Evolutionary conservation across 371 early-diverging fungal genomes (phyloP), one percentile per base, ranked within the genome.

Genomic region (Aphelidium insulamus): DNA sequence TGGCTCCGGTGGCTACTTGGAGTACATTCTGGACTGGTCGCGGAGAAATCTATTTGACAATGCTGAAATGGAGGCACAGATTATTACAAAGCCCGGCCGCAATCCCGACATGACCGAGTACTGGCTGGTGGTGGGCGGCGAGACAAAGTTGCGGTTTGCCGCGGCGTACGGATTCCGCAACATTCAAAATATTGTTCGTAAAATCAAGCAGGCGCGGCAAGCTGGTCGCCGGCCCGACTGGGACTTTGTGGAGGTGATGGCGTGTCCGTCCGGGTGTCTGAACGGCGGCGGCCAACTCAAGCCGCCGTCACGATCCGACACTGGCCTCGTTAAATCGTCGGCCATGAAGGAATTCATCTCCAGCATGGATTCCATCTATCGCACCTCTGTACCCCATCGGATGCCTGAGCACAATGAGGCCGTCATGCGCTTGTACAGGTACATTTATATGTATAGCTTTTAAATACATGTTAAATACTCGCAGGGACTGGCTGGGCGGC

Each of bases 161-260:
- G 56, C 72, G 0, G 78, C 79, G 0, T 90, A 90, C 51, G 94
- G 97, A 2, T 95, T 95, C 59, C 65, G 87, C 18, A 88, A 95
- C 46, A 80, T 95, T 40, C 94, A 95, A 52, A 91, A 86, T 38
- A 48, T 88, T 31, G 80, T 92, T 12, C 74, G 92, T 14, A 82
- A 77, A 41, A 52, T 77, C 32, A 80, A 80, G 37, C 59, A 57
- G 1, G 64, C 15, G 20, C 5, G 3, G 2, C 12, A n/a, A 4
- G 10, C 19, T 1, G 11, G 20, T 18, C 10, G 68, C 20, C 63
- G 66, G 30, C 57, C 63, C 14, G 49, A 49, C 1, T 85, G 77
- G 48, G 74, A 90, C 43, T 95, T 73, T 45, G 77, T 91, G 1
- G 94, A 95, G 45, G 81, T 95, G n/a, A 85, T 85, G 86, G 90